phyloP scores from a whole-genome alignment of 2,329 filamentous ascomycete genomes.

The Trichoderma gracile region DNA sequence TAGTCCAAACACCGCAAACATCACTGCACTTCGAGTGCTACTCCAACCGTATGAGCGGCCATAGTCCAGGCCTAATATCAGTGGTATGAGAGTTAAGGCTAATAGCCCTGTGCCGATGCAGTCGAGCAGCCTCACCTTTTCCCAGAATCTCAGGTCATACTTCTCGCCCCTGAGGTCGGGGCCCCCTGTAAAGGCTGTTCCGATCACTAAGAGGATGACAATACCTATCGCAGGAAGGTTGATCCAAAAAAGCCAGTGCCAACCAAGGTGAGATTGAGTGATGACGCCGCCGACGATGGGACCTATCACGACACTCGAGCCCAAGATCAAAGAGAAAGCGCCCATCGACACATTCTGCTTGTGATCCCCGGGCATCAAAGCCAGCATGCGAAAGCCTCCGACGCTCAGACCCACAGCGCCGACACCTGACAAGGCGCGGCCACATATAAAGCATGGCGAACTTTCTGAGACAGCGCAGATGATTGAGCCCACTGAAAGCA shows the following conservation, averaged over 20 bases:
- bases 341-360: slow-evolving; percentile 10
- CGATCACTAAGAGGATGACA: neutral
- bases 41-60: neutral
- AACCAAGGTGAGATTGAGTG: neutral
- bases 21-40: neutral
- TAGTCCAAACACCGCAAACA: neutral
- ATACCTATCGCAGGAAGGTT: slow-evolving; percentile 5
- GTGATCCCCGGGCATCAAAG: neutral
- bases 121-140: neutral
- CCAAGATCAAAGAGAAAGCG: slow-evolving; percentile 3
- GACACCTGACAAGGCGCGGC: neutral
- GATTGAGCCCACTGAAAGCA: neutral
- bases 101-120: slow-evolving; percentile 8
- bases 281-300: slow-evolving; percentile 9
- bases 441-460: slow-evolving; percentile 5
- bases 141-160: neutral
- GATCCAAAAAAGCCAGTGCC: slow-evolving; percentile 20
- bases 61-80: slow-evolving; percentile 5
- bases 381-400: slow-evolving; percentile 14
- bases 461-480: slow-evolving; percentile 1
- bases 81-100: neutral
- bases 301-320: slow-evolving; percentile 7
- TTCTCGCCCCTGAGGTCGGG: slow-evolving; percentile 13
- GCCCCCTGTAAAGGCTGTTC: neutral
- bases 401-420: slow-evolving; percentile 14